Percentiles rank a stretch among this genome's conserved stretches.
phyloP scores from a whole-genome alignment of 2,329 filamentous ascomycete species.

The Teratosphaeriaceae sp. region DNA sequence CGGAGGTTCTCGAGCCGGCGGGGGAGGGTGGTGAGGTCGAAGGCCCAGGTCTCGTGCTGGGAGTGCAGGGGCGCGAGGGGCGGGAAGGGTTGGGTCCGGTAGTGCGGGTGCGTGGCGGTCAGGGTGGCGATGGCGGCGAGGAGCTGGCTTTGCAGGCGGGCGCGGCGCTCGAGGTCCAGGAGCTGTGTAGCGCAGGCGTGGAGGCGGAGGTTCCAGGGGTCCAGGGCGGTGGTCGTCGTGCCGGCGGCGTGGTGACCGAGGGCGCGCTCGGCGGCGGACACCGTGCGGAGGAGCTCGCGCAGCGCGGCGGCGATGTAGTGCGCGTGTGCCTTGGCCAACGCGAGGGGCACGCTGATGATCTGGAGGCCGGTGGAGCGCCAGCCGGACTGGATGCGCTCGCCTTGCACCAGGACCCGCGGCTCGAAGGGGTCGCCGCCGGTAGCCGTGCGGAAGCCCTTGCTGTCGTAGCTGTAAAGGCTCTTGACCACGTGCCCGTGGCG shows the following conservation, averaged over 20 bases:
- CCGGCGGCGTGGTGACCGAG: neutral
- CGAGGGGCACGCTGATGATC: constrained; percentile 6
- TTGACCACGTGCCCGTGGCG: constrained; percentile 3
- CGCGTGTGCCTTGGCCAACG: constrained; percentile 1
- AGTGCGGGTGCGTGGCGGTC: neutral
- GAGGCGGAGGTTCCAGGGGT: neutral
- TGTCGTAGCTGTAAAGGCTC: constrained; percentile 4
- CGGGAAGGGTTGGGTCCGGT: neutral
- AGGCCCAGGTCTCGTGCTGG: neutral
- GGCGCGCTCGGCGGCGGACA: neutral
- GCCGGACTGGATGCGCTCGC: constrained; percentile 3
- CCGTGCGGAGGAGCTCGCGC: neutral
- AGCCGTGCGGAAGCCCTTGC: neutral
- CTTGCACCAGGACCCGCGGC: neutral
- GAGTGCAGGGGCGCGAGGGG: constrained; percentile 1
- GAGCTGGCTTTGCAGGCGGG: constrained; percentile 2
- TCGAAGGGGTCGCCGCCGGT: neutral
- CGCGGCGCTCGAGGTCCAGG: constrained; percentile 4
- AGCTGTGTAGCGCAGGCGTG: constrained; percentile 1
- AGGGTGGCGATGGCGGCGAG: constrained; percentile 2
- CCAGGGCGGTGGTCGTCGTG: neutral
- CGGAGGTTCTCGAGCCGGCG: constrained; percentile 2
- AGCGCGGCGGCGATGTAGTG: neutral
- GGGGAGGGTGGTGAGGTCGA: constrained; percentile 3
- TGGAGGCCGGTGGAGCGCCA: constrained; percentile 7